Base-by-base conservation (phyloP, 1,284 basidiomycete species). In the Apiotrichum gracile region DNA sequence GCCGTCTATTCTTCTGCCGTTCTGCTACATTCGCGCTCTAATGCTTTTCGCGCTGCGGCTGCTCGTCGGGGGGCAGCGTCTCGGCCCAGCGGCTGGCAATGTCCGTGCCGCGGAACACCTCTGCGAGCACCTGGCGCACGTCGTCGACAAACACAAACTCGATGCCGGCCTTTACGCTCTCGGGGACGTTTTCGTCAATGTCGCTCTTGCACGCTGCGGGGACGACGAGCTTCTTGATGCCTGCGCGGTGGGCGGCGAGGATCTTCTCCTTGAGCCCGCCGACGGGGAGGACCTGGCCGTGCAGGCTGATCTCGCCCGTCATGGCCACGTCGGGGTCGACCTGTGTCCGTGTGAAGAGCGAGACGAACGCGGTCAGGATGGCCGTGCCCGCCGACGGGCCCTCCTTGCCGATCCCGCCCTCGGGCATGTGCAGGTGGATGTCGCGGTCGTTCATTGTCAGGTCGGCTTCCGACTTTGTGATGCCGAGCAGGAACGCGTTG, bases 371-470 rank as follows among this genome's bases (percentile, higher is more conserved):
- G 33, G 88, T 85, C 47, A 93, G 73, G 43, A 98, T 86, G 0
- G 94, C 94, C 2, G 91, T 96, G 45, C 94, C 94, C 0, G 94
- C 94, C 62, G 88, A 91, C 0, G 94, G 94, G 0, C 94, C 94
- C 67, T 98, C 94, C 78, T 98, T 99, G 46, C 94, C 94, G 58
- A 98, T 90, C 55, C 88, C 89, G 6, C 94, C 94, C 72, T 96
- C 92, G 0, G 92, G 91, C 91, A 93, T 94, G 72, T 96, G 92
- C 40, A 96, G 81, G 70, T 96, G 91, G 17, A 96, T 81, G 66
- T 94, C 91, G 38, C 83, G 80, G 67, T 92, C 86, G 44, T 85
- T 85, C 58, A 97, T 76, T 70, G 92, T 86, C 66, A 86, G 84
- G 60, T 87, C 85, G 5, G 82, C 82, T 12, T 81, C 77, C 2